Conservation (phyloP, 169 alveolate species). For the Cryptosporidium ryanae region DNA sequence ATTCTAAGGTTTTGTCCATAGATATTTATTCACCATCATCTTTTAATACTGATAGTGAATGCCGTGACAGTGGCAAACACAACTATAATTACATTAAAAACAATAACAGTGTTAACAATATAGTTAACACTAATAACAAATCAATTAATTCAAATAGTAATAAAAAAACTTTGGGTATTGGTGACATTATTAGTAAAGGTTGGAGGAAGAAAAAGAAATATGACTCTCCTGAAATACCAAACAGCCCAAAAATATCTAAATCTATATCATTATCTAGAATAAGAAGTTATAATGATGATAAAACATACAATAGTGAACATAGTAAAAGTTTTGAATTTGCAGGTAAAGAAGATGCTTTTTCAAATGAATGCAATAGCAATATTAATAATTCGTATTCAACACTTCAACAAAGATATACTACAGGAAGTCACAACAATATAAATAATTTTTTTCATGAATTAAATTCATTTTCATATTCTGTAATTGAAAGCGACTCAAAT, state of each 20-base stretch:
- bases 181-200: neutral
- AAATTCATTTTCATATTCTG: too few species aligned
- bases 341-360: too few species aligned
- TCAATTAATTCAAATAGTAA: neutral
- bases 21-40: conserved; percentile 21
- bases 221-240: neutral
- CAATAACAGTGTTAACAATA: neutral
- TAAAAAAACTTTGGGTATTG: neutral
- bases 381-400: too few species aligned
- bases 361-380: too few species aligned
- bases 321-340: too few species aligned
- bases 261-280: too few species aligned
- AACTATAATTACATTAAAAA: neutral
- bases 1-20: conserved; percentile 31
- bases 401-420: too few species aligned
- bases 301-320: too few species aligned
- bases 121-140: neutral
- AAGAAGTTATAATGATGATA: too few species aligned
- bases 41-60: neutral
- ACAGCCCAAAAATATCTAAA: neutral
- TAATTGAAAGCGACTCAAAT: too few species aligned
- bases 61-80: neutral
- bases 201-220: conserved; percentile 5
- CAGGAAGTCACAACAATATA: too few species aligned
- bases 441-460: too few species aligned